Base-by-base conservation (phyloP, 768 basidiomycete species). In the Saitozyma sp. region DNA sequence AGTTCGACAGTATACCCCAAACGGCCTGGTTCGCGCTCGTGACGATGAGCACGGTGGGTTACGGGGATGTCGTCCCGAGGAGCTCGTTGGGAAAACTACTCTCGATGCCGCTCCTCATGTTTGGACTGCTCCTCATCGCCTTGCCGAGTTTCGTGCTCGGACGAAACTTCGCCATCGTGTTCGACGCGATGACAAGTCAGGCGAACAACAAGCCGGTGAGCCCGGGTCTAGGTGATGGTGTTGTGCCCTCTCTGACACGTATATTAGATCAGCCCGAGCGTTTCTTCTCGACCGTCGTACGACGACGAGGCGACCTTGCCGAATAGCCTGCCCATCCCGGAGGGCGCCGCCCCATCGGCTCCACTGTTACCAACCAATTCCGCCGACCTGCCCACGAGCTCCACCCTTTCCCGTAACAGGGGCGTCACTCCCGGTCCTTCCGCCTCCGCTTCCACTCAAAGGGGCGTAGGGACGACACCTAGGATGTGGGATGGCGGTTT, bases 121-220 rank as follows among this genome's bases (percentile, higher is more conserved):
- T 91, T 68, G 92, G 92, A 3, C 83, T 95, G 9, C 83, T 96
- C 0, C 83, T 94, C 48, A 92, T 96, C 73, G 93, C 92, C 0
- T 83, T 95, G 6, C 92, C 92, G 8, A 89, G 87, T 71, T 95
- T 96, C 73, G 92, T 96, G 1, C 85, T 96, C 13, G 92, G 92
- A 0, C 82, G 92, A 43, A 92, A 96, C 75, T 96, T 96, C 76
- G 91, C 90, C 62, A 81, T 88, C 11, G 90, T 93, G 1, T 96
- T 92, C 89, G 91, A 93, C 61, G 84, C 83, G 39, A 91, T 93
- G 90, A 74, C 69, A 19, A 65, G 57, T 20, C 73, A 73, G 57
- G 64, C 59, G 6, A 52, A 48, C 58, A 58, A 62, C 46, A 65
- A 62, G 42, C 62, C 52, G 16, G 74, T 75, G 49, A 64, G 66